Evolutionary conservation across 169 alveolate genomes (phyloP), one percentile per base, ranked within the genome.

Genomic region (Plasmodium yoelii): DNA sequence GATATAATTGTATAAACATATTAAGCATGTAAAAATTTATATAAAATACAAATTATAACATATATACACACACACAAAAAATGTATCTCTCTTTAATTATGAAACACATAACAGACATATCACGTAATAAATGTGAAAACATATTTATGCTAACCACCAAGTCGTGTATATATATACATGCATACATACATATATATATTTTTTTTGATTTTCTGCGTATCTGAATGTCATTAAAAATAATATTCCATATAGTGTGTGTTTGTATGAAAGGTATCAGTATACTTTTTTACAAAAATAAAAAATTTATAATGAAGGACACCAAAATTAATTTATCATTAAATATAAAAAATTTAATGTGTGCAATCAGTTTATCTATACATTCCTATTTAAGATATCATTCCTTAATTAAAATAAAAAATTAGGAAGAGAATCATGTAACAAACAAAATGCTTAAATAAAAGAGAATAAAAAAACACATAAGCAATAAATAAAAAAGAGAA

Each of bases 361-460:
- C 42, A 34, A 34, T 34, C 42, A 34, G 42, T 34, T 34, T 34
- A 34, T 34, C 42, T 34, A 34, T 34, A 15, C 51, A 24, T 61
- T 61, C 71, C 22, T 61, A 61, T 24, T 24, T 26, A 22, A 61
- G 71, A 24, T 9, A 46, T 22, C 12, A 19, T 61, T 26, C 12
- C 49, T 24, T 61, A 24, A 61, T 61, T 61, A 61, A 61, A 61
- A 61, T 26, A 15, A 61, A 22, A 61, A 26, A 39, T 22, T 61
- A 19, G n/a, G 28, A 46, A 61, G 49, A 19, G 71, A 24, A 61
- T 61, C 49, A 61, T 61, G 28, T 7, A 26, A 61, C 15, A 26
- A 61, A 22, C 71, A 61, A 61, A 61, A 57, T 8, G 19, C 28
- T 26, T 61, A 61, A 61, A 61, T 61, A 15, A 61, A 61, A 61